phyloP scores from a whole-genome alignment of 345 rosid genomes.

The Dipteronia dyeriana region DNA sequence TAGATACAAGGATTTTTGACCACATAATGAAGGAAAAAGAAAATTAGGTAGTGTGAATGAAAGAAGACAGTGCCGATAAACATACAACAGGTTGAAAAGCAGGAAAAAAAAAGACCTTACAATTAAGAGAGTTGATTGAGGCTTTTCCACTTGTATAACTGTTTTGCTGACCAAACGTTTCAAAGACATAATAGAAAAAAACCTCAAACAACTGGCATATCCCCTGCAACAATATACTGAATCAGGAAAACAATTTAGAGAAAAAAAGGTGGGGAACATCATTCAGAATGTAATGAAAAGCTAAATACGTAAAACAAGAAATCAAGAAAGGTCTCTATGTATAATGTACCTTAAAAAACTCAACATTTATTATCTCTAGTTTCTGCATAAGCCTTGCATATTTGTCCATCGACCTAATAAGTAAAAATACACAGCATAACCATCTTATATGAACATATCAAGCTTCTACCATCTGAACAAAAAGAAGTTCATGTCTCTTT shows the following conservation, averaged over 20 bases:
- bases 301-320: slow-evolving; percentile 14
- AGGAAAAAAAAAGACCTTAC: slow-evolving; percentile 51
- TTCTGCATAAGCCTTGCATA: slow-evolving; percentile 98
- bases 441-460: neutral
- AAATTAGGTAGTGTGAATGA: neutral
- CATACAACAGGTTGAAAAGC: neutral
- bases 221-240: slow-evolving; percentile 77
- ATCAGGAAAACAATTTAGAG: slow-evolving; percentile 53
- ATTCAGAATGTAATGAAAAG: slow-evolving; percentile 12
- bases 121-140: slow-evolving; percentile 49
- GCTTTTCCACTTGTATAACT: slow-evolving; percentile 60
- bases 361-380: slow-evolving; percentile 88
- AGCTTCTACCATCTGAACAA: neutral
- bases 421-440: slow-evolving; percentile 29
- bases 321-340: slow-evolving; percentile 10
- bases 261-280: slow-evolving; percentile 15
- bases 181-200: slow-evolving; percentile 72
- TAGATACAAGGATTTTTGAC: neutral
- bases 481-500: neutral
- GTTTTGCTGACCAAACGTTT: slow-evolving; percentile 73
- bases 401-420: slow-evolving; percentile 92
- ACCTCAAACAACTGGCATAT: slow-evolving; percentile 91
- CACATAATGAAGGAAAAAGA: neutral
- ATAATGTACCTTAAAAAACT: slow-evolving; percentile 80
- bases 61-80: neutral